Percentiles rank a stretch among this genome's conserved stretches.
These are phyloP conservation scores for Orbilia ellipsospora DNA, from an alignment of 2,329 filamentous ascomycete genomes.

Conservation along the genomic window DNA sequence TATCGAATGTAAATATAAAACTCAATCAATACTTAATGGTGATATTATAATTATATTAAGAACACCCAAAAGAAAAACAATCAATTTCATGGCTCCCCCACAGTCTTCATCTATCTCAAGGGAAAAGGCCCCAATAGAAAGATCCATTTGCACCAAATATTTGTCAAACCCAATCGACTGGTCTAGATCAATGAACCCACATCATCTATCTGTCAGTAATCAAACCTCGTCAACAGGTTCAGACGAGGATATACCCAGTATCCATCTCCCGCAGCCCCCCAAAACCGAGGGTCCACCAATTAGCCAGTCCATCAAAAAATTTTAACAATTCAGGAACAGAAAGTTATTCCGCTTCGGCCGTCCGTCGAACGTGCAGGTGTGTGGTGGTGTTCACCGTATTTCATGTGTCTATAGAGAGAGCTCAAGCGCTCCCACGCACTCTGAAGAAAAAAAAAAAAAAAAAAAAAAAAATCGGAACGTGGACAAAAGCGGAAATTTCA, in stretches of 20 bases:
- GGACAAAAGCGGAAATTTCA: neutral
- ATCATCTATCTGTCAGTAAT: constrained; percentile 17
- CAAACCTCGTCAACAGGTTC: constrained; percentile 8
- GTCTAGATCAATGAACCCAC: constrained; percentile 24
- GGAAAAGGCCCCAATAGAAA: neutral
- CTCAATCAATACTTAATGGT: too few relatives aligned
- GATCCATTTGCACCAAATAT: constrained; percentile 17
- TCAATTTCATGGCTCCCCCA: neutral
- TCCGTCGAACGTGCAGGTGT: constrained; percentile 1
- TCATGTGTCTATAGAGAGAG: too few relatives aligned
- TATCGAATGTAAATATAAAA: too few relatives aligned
- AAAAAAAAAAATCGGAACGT: neutral
- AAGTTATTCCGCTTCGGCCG: neutral
- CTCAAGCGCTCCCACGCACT: too few relatives aligned
- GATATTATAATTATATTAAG: too few relatives aligned
- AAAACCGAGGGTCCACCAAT: neutral
- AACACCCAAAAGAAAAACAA: neutral
- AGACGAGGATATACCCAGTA: constrained; percentile 5
- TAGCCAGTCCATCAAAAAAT: constrained; percentile 8
- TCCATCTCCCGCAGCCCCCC: neutral
- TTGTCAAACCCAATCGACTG: constrained; percentile 33
- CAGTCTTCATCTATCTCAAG: neutral
- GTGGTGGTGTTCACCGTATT: neutral
- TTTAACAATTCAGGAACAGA: neutral
- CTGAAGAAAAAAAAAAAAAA: constrained; percentile 2